Base-by-base conservation (phyloP, 2,329 filamentous ascomycete genomes). In the Alternaria rosae region DNA sequence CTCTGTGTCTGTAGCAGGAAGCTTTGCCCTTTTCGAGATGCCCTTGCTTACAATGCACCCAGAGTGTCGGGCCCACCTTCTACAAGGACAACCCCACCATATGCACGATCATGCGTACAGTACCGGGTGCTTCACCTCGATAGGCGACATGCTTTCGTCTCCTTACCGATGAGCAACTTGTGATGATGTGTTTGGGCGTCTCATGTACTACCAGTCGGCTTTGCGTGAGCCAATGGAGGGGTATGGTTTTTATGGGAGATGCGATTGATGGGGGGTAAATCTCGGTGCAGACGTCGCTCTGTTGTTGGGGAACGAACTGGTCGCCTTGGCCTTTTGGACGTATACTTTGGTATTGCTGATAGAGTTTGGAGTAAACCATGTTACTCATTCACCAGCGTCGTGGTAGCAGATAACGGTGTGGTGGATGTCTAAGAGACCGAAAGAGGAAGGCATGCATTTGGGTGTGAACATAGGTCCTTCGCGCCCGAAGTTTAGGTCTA, bases 51-150 rank as follows among this genome's bases (percentile, higher is more conserved):
- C 42, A 38, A 28, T 13, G n/a, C 12, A 53, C 12, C 55, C 20
- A 53, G 21, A 15, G 1, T 23, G 11, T 20, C 55, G 32, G 42
- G 15, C 47, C 11, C 26, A 13, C 32, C 23, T 48, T 28, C 13
- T 30, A 30, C 26, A 21, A 55, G 57, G 43, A 52, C 32, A 30
- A 23, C 42, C 51, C 23, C 28, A 13, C 30, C 23, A 10, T 38
- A 51, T 47, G 51, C 43, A 54, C 51, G 50, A 55, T 23, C 47
- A 51, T 51, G 20, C 28, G 10, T 21, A 35, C 35, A 38, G 47
- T 21, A 20, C 21, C 43, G 13, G 32, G 23, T 9, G n/a, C 17
- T 13, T 55, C 23, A 42, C 20, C 32, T 32, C 51, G 51, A 54
- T 35, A 55, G 47, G 38, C 45, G 35, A 57, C 44, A 21, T 28